Evolutionary conservation across 2,329 filamentous ascomycete species (phyloP).

Genomic region (Monilinia laxa): DNA sequence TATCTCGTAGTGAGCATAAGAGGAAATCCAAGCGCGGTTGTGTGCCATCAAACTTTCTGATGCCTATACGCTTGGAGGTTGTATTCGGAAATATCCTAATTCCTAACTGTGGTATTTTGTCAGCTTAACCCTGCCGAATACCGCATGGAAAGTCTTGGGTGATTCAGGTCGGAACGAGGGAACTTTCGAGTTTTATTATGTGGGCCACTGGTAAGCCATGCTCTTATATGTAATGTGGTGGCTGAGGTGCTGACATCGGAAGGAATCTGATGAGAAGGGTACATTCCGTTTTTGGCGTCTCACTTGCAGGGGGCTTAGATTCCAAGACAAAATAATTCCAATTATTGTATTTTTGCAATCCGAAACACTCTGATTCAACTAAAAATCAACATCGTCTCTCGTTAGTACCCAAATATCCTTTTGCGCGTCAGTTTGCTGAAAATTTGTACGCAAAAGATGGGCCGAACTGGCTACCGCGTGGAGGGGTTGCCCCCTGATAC

Average conservation of each 20-base stretch:
- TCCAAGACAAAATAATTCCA: not conserved
- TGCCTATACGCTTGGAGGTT: not conserved
- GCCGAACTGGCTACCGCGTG: conserved; percentile 21
- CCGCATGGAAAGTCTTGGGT: not conserved
- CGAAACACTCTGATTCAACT: not conserved
- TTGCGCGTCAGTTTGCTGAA: not conserved
- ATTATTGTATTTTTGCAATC: not conserved
- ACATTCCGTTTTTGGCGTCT: not conserved
- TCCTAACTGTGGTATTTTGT: conserved; percentile 1
- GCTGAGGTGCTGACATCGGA: conserved; percentile 10
- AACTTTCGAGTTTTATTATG: not conserved
- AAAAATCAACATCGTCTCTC: not conserved
- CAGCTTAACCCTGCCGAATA: conserved; percentile 1
- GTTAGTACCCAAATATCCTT: too few species aligned
- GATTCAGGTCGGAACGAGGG: not conserved
- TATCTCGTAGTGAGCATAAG: not conserved
- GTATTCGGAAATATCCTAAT: not conserved
- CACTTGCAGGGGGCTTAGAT: not conserved
- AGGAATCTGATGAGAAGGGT: not conserved
- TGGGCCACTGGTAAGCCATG: too few species aligned
- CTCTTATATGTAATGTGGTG: not conserved
- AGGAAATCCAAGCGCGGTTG: not conserved
- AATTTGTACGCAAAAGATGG: not conserved
- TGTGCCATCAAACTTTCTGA: not conserved
- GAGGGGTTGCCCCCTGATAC: conserved; percentile 19